Evolutionary conservation across 257 asterid genomes (phyloP).

Genomic region (Salvia splendens): DNA sequence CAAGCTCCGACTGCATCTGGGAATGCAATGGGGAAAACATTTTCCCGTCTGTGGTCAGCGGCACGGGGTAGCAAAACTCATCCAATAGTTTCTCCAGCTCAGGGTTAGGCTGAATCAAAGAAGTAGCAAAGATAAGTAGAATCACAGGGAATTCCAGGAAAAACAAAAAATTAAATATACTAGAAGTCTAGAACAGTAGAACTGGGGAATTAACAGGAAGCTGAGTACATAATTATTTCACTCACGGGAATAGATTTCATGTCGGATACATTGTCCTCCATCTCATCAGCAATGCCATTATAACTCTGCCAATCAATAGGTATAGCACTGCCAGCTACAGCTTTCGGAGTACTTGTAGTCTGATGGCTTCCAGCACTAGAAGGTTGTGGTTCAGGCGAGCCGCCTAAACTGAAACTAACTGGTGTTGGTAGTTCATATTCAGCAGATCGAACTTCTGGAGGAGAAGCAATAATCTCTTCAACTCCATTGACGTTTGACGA

Average conservation of each 20-base stretch:
- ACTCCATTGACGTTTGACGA: constrained; percentile 46
- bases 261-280: constrained; percentile 30
- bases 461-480: constrained; percentile 55
- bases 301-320: constrained; percentile 33
- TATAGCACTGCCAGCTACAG: constrained; percentile 28
- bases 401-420: constrained; percentile 40
- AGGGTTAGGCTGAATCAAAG: constrained; percentile 53
- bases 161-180: background rate
- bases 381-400: constrained; percentile 37
- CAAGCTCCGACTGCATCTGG: constrained; percentile 70
- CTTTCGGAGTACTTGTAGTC: constrained; percentile 33
- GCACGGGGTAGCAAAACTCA: constrained; percentile 39
- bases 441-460: constrained; percentile 39
- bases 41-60: constrained; percentile 50
- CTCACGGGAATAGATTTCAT: constrained; percentile 55
- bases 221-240: constrained; percentile 21
- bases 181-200: background rate
- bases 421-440: constrained; percentile 59
- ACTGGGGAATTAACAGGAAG: background rate
- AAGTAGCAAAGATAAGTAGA: too few species aligned
- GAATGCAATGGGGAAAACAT: constrained; percentile 68
- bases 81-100: constrained; percentile 60
- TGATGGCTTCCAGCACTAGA: constrained; percentile 37
- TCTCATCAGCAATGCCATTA: constrained; percentile 32
- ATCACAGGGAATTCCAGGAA: background rate